Evolutionary conservation across 2,329 filamentous ascomycete species (phyloP).

Genomic region (Rutstroemia sp.): DNA sequence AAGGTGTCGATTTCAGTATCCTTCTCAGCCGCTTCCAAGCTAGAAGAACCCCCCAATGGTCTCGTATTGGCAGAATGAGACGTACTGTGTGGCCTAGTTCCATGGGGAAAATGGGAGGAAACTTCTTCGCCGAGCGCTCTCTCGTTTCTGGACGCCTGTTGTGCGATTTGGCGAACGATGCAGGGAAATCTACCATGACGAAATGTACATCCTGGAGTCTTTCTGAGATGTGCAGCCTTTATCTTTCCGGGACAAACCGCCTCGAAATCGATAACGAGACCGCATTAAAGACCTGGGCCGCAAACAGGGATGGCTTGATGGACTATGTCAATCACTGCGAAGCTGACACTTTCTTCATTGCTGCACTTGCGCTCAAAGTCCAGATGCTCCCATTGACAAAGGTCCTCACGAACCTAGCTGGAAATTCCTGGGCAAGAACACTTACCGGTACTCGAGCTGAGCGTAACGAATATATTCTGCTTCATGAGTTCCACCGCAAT

Average conservation of each 20-base stretch:
- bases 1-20: slow-evolving; percentile 93
- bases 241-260: slow-evolving; percentile 59
- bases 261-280: slow-evolving; percentile 84
- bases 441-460: slow-evolving; percentile 93
- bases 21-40: slow-evolving; percentile 80
- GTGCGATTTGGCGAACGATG: slow-evolving; percentile 92
- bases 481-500: slow-evolving; percentile 93
- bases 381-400: slow-evolving; percentile 93
- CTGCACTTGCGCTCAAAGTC: slow-evolving; percentile 78
- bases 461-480: slow-evolving; percentile 97
- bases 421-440: slow-evolving; percentile 96
- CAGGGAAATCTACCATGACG: slow-evolving; percentile 92
- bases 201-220: slow-evolving; percentile 98
- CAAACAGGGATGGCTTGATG: slow-evolving; percentile 76
- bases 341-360: slow-evolving; percentile 91
- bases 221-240: slow-evolving; percentile 93
- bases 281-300: slow-evolving; percentile 80
- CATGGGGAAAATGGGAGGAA: slow-evolving; percentile 77
- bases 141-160: slow-evolving; percentile 81
- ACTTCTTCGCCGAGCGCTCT: slow-evolving; percentile 89
- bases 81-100: slow-evolving; percentile 79
- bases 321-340: slow-evolving; percentile 93
- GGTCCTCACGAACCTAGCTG: slow-evolving; percentile 89
- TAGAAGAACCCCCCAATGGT: slow-evolving; percentile 91
- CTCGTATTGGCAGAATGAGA: slow-evolving; percentile 80